These are phyloP conservation scores for Botrytis elliptica DNA, from an alignment of 2,329 filamentous ascomycete species.

Conservation along the genomic window DNA sequence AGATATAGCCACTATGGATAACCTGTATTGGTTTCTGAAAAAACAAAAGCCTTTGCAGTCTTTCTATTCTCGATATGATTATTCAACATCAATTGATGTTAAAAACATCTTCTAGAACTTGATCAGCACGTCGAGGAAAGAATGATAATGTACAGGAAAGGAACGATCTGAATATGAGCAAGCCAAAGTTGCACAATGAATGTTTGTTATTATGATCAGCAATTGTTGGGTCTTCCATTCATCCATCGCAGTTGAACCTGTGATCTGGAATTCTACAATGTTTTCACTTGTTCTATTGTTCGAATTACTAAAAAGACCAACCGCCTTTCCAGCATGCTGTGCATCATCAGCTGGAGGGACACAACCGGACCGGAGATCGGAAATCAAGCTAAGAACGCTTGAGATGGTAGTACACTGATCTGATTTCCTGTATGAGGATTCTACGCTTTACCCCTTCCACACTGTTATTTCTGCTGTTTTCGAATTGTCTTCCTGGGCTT, in stretches of 20 bases:
- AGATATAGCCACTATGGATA: background rate
- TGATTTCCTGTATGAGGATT: background rate
- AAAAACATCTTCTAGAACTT: background rate
- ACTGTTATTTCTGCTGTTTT: background rate
- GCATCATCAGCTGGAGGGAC: no score
- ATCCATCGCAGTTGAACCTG: background rate
- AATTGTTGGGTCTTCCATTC: background rate
- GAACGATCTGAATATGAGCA: no score
- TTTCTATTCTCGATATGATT: background rate
- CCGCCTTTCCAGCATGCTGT: background rate
- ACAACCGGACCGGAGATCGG: background rate
- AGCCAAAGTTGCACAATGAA: background rate
- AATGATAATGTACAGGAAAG: background rate
- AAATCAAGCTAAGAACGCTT: background rate
- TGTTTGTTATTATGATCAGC: background rate
- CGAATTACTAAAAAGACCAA: no score
- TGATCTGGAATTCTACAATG: background rate
- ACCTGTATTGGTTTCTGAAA: background rate
- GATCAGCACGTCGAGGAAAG: background rate
- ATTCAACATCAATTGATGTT: background rate
- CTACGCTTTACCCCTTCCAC: background rate
- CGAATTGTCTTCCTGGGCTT: background rate
- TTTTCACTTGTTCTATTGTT: background rate
- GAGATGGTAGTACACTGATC: background rate
- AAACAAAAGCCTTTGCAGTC: background rate